phyloP scores from a whole-genome alignment of 352 stramenopile species.

The Aphanomyces astaci region DNA sequence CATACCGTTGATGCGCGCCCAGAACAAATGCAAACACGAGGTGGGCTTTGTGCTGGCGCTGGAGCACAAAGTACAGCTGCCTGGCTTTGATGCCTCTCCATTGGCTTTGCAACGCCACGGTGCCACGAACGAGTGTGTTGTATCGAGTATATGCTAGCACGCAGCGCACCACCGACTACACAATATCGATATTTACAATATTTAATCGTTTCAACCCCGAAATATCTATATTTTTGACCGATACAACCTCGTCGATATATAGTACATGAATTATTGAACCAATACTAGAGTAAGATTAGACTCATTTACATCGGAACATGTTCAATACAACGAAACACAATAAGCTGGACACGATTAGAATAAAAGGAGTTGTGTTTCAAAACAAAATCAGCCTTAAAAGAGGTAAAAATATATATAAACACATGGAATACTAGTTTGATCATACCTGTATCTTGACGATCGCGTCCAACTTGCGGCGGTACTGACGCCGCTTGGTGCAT shows the following conservation, averaged over 20 bases:
- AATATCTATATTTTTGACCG: too few relatives aligned
- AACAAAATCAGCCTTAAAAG: too few relatives aligned
- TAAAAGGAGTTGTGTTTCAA: too few relatives aligned
- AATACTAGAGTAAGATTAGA: too few relatives aligned
- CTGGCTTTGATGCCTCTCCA: slow-evolving; percentile 69
- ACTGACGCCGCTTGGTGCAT: slow-evolving; percentile 49
- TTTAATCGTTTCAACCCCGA: not conserved
- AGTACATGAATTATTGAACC: too few relatives aligned
- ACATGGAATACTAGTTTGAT: too few relatives aligned
- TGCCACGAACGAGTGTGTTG: slow-evolving; percentile 43
- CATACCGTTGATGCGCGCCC: slow-evolving; percentile 36
- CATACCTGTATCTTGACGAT: slow-evolving; percentile 72
- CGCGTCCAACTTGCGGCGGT: slow-evolving; percentile 53
- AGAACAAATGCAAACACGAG: slow-evolving; percentile 59
- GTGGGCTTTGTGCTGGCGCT: slow-evolving; percentile 50
- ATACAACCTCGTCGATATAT: too few relatives aligned
- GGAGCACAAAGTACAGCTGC: slow-evolving; percentile 38
- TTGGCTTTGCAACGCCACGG: slow-evolving; percentile 58
- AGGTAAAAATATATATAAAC: too few relatives aligned
- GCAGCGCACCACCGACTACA: slow-evolving; percentile 70
- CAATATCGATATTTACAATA: not conserved
- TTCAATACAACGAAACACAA: too few relatives aligned
- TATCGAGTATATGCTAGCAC: slow-evolving; percentile 72
- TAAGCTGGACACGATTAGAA: too few relatives aligned
- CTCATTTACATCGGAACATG: too few relatives aligned